Percentiles rank a stretch among this genome's conserved stretches.
phyloP scores from a whole-genome alignment of 768 basidiomycete species.

The Amylocystis lapponica region DNA sequence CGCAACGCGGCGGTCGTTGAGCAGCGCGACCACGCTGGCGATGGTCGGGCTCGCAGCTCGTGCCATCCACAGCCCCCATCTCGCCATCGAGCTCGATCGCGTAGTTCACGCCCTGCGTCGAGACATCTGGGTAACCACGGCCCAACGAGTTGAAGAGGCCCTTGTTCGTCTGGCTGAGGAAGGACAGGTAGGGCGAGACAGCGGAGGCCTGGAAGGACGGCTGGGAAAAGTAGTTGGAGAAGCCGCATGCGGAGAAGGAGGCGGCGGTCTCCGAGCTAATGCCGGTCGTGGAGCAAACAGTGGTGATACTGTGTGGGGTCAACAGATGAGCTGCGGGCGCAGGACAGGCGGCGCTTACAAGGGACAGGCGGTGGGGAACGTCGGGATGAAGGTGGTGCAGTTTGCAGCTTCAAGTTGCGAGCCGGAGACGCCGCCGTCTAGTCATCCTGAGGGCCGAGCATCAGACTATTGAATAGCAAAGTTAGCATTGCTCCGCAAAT shows the following conservation, averaged over 20 bases:
- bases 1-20: conserved; percentile 28
- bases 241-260: conserved; percentile 30
- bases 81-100: conserved; percentile 18
- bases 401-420: too few species aligned
- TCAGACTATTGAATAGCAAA: too few species aligned
- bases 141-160: conserved; percentile 30
- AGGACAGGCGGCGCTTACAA: too few species aligned
- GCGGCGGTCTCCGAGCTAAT: conserved; percentile 26
- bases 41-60: conserved; percentile 29
- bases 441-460: too few species aligned
- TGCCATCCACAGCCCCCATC: conserved; percentile 22
- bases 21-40: conserved; percentile 27
- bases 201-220: conserved; percentile 34
- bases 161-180: conserved; percentile 21
- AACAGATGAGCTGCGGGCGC: too few species aligned
- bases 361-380: conserved; percentile 48
- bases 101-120: conserved; percentile 33
- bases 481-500: too few species aligned
- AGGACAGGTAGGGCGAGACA: conserved; percentile 30
- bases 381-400: conserved; percentile 40
- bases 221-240: conserved; percentile 27
- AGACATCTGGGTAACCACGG: conserved; percentile 44
- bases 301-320: conserved; percentile 22
- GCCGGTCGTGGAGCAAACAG: conserved; percentile 29
- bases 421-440: too few species aligned